Evolutionary conservation across 2,329 filamentous ascomycete genomes (phyloP), one percentile per base, ranked within the genome.

Genomic region (Aureobasidium sp.): DNA sequence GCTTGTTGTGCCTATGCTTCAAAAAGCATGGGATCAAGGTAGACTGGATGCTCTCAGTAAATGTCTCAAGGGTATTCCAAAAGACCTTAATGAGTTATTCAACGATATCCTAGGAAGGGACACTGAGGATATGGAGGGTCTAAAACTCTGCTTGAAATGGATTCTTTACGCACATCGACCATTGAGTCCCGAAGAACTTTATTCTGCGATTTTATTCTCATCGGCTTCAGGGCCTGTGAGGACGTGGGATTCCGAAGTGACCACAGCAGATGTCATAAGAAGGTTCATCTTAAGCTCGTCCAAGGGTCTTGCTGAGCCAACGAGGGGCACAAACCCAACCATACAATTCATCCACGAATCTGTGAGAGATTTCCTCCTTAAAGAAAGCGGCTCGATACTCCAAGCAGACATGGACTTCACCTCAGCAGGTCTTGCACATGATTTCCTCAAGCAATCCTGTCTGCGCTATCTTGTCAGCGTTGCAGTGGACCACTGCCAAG

Each of bases 281-380:
- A 66, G 62, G 1, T 78, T 72, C 29, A 70, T 83, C 0, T 67
- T 77, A 0, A 49, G 69, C 37, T 76, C 70, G 0, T 84, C 82
- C 0, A 84, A 83, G 65, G 82, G 82, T 0, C 71, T 84, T 9
- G 77, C 75, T 0, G 80, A 83, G 60, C 64, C 77, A 0, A 77
- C 75, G 0, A 74, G 68, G 15, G 66, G 69, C 0, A 66, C 70
- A 14, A 1, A 27, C 0, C 65, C 67, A 0, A 76, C 65, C 0
- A 77, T 83, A 0, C 81, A 84, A 62, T 84, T 83, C 67, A 82
- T 83, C 5, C 80, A 83, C 42, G 78, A 82, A 64, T 80, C 80
- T 0, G 78, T 82, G 0, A 68, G 74, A 0, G 79, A 82, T 11
- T 82, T 78, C 49, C 70, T 83, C 0, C 25, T 80, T 2, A 73